A percentile compares a stretch with the other conserved stretches of the same genome.
These are phyloP conservation scores for Neurospora sp. DNA, from an alignment of 495 filamentous ascomycete species.

Conservation along the genomic window DNA sequence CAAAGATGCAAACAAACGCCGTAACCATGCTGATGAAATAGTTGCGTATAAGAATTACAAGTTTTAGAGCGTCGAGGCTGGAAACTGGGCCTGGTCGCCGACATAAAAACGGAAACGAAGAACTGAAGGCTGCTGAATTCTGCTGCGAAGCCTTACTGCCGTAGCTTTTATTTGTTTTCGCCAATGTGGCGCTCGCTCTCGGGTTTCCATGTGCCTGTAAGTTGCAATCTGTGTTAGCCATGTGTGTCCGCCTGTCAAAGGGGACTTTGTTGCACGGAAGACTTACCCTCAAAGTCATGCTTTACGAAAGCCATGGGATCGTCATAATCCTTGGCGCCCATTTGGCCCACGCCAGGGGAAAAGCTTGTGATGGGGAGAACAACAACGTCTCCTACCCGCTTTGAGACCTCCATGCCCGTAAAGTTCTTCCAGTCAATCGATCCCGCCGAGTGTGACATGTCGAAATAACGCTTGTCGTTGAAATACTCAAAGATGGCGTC, in stretches of 20 bases:
- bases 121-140: not conserved
- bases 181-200: conserved; percentile 55
- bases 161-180: conserved; percentile 15
- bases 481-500: conserved; percentile 86
- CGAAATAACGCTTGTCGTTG: conserved; percentile 84
- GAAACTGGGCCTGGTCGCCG: not conserved
- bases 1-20: not conserved
- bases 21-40: not conserved
- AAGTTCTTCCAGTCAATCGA: conserved; percentile 84
- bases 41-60: not conserved
- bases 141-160: not conserved
- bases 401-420: conserved; percentile 68
- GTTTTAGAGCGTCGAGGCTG: not conserved
- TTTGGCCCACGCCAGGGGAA: conserved; percentile 86
- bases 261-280: not conserved
- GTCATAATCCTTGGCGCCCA: conserved; percentile 83
- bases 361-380: conserved; percentile 95
- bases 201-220: conserved; percentile 68
- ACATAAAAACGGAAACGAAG: not conserved
- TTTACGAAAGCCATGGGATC: conserved; percentile 97
- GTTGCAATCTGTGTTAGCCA: conserved; percentile 10
- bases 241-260: not conserved
- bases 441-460: conserved; percentile 56
- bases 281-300: conserved; percentile 86
- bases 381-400: conserved; percentile 89